Conservation (phyloP, 164 flowering plant genomes). For the Berberis thunbergii region DNA sequence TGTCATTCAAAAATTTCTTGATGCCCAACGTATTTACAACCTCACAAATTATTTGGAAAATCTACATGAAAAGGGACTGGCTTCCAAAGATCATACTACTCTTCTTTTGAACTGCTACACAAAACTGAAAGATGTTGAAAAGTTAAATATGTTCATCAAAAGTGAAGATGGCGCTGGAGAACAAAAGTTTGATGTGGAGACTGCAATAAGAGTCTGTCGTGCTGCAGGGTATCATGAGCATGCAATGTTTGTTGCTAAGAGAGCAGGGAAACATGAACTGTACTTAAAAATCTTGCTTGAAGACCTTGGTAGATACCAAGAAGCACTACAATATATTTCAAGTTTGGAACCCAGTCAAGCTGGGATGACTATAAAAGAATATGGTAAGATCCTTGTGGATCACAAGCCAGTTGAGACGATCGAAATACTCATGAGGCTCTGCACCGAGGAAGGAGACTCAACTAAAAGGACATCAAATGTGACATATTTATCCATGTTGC, state of each 20-base stretch:
- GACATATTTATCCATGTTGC: slow-evolving; percentile 61
- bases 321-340: slow-evolving; percentile 86
- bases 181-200: slow-evolving; percentile 94
- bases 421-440: slow-evolving; percentile 79
- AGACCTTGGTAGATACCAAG: slow-evolving; percentile 81
- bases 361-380: slow-evolving; percentile 84
- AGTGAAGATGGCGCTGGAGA: slow-evolving; percentile 80
- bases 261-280: slow-evolving; percentile 90
- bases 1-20: slow-evolving; percentile 96
- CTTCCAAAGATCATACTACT: slow-evolving; percentile 96
- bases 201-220: slow-evolving; percentile 96
- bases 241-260: slow-evolving; percentile 99
- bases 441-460: slow-evolving; percentile 69
- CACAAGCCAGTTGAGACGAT: slow-evolving; percentile 88
- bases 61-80: slow-evolving; percentile 89
- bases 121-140: slow-evolving; percentile 90
- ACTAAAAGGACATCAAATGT: slow-evolving; percentile 35
- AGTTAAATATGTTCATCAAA: slow-evolving; percentile 75
- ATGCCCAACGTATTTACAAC: slow-evolving; percentile 94
- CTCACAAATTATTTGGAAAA: slow-evolving; percentile 99
- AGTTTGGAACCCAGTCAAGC: slow-evolving; percentile 94
- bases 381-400: slow-evolving; percentile 90
- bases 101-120: slow-evolving; percentile 93
- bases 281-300: slow-evolving; percentile 96
- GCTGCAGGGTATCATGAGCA: slow-evolving; percentile 98